Evolutionary conservation across 768 basidiomycete species (phyloP).

Genomic region (Leccinum boreale): DNA sequence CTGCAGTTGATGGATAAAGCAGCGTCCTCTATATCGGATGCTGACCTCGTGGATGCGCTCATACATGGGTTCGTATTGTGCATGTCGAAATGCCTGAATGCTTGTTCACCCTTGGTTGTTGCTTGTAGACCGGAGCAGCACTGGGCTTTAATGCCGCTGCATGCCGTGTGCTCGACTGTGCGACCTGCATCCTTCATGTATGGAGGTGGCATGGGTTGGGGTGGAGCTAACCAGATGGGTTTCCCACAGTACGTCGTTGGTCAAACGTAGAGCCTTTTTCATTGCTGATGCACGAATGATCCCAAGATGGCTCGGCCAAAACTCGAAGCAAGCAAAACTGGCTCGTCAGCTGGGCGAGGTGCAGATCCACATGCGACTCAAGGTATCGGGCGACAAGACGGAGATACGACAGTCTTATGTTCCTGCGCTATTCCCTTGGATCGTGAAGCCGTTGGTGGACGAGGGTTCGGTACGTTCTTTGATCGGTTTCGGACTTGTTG

Average conservation of each 20-base stretch:
- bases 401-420: constrained; percentile 93
- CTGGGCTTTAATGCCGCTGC: constrained; percentile 92
- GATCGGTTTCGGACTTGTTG: not conserved
- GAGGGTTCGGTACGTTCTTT: constrained; percentile 61
- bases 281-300: not conserved
- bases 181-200: constrained; percentile 83
- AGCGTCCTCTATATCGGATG: constrained; percentile 90
- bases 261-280: not conserved
- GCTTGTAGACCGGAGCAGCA: constrained; percentile 82
- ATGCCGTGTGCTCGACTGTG: constrained; percentile 88
- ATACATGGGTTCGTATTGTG: constrained; percentile 73
- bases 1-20: constrained; percentile 84
- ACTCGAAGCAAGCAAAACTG: constrained; percentile 88
- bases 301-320: constrained; percentile 92
- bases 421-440: constrained; percentile 78
- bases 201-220: constrained; percentile 65
- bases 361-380: constrained; percentile 93
- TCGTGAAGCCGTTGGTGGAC: constrained; percentile 77
- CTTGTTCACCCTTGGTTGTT: not conserved
- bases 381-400: constrained; percentile 83
- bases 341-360: constrained; percentile 80
- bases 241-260: constrained; percentile 75
- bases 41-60: constrained; percentile 87
- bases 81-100: not conserved
- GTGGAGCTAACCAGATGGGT: constrained; percentile 60